phyloP scores from a whole-genome alignment of 2,329 filamentous ascomycete species.

The Fusarium sp. region DNA sequence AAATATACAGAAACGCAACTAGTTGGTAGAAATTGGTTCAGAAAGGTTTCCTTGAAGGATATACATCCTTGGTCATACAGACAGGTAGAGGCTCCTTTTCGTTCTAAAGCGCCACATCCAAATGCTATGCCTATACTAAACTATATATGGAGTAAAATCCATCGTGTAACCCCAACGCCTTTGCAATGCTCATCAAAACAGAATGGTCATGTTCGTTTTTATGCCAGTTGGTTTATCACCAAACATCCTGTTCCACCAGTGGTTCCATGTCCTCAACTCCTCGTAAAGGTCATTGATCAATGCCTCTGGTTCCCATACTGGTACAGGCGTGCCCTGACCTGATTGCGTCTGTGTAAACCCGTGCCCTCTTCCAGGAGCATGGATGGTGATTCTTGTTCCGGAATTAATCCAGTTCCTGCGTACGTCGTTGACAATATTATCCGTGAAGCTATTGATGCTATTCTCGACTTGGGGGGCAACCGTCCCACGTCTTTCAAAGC shows the following conservation, averaged over 20 bases:
- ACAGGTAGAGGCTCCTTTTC: background rate
- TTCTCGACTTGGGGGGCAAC: slow-evolving; percentile 28
- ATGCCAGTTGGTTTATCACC: background rate
- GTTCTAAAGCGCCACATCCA: slow-evolving; percentile 13
- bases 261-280: slow-evolving; percentile 47
- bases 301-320: slow-evolving; percentile 45
- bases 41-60: background rate
- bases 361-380: slow-evolving; percentile 48
- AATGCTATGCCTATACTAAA: slow-evolving; percentile 5
- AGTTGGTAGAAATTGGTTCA: too few species aligned
- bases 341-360: slow-evolving; percentile 48
- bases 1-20: too few species aligned
- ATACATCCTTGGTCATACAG: background rate
- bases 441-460: slow-evolving; percentile 52
- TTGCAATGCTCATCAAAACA: slow-evolving; percentile 43
- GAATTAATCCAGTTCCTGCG: slow-evolving; percentile 55
- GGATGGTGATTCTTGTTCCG: slow-evolving; percentile 49
- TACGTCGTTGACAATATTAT: slow-evolving; percentile 57
- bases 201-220: slow-evolving; percentile 20
- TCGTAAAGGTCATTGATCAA: slow-evolving; percentile 47
- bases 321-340: slow-evolving; percentile 47
- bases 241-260: slow-evolving; percentile 46
- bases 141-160: slow-evolving; percentile 9
- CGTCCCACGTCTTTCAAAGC: slow-evolving; percentile 16
- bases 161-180: slow-evolving; percentile 31